A percentile compares a stretch with the other conserved stretches of the same genome.
These are phyloP conservation scores for Cystofilobasidium ferigula DNA, from an alignment of 768 basidiomycete species.

Conservation along the genomic window DNA sequence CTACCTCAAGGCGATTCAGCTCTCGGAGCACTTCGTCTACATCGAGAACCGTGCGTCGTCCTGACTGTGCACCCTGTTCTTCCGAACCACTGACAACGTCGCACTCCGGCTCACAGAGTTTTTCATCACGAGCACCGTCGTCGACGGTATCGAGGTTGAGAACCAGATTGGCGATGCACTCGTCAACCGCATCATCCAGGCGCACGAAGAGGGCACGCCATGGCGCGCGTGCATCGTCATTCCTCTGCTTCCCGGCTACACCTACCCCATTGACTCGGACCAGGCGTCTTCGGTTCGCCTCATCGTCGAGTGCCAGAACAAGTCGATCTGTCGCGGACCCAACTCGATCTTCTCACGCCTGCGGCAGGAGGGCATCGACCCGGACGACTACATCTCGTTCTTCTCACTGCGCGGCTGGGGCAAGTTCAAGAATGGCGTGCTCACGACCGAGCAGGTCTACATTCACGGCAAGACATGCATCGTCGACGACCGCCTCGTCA, in stretches of 20 bases:
- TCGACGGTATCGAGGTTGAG: slow-evolving; percentile 75
- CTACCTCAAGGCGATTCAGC: slow-evolving; percentile 55
- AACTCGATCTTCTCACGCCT: slow-evolving; percentile 81
- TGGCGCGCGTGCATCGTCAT: slow-evolving; percentile 87
- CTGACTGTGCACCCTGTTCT: not conserved
- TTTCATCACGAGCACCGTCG: slow-evolving; percentile 51
- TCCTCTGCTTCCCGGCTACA: slow-evolving; percentile 84
- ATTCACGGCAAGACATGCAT: slow-evolving; percentile 68
- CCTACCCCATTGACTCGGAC: slow-evolving; percentile 79
- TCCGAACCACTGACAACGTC: not conserved
- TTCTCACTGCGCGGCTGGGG: slow-evolving; percentile 91
- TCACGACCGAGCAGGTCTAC: slow-evolving; percentile 88
- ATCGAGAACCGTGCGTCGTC: slow-evolving; percentile 60
- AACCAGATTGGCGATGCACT: slow-evolving; percentile 92
- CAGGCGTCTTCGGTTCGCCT: slow-evolving; percentile 91
- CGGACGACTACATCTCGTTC: slow-evolving; percentile 79
- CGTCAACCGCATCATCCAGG: slow-evolving; percentile 77
- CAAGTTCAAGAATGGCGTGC: slow-evolving; percentile 66
- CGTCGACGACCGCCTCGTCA: slow-evolving; percentile 85
- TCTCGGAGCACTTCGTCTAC: slow-evolving; percentile 81
- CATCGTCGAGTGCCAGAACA: slow-evolving; percentile 89
- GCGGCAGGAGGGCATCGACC: slow-evolving; percentile 77
- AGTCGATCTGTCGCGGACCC: slow-evolving; percentile 75
- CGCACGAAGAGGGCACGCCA: slow-evolving; percentile 62
- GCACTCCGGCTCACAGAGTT: slow-evolving; percentile 31